phyloP scores from a whole-genome alignment of 23 red algal species.

The Agarophyton chilense region DNA sequence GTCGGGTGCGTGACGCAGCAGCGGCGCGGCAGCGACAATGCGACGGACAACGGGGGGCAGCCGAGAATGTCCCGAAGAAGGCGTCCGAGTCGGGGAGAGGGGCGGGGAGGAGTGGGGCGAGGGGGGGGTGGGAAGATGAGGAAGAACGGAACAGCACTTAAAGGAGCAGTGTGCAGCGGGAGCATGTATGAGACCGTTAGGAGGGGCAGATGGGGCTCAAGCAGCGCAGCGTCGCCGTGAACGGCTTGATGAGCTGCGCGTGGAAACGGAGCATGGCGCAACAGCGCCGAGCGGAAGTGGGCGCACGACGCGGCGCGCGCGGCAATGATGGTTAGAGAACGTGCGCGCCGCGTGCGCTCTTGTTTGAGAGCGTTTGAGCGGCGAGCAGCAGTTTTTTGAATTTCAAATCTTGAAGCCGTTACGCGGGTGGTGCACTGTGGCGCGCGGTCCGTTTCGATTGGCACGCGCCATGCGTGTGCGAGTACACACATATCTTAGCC shows the following conservation, averaged over 20 bases:
- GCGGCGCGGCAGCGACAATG: background rate
- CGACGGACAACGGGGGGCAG: background rate
- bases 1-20: background rate
- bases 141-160: background rate
- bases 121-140: too few species aligned
- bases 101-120: background rate
- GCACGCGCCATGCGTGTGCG: too few species aligned
- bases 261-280: background rate
- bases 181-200: conserved; percentile 22
- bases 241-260: conserved; percentile 31
- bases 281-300: background rate
- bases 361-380: background rate
- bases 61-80: background rate
- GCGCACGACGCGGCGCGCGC: background rate
- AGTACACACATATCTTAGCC: too few species aligned
- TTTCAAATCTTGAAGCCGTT: background rate
- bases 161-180: background rate
- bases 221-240: background rate
- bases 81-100: background rate
- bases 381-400: background rate
- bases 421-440: background rate
- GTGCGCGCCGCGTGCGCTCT: background rate
- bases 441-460: background rate
- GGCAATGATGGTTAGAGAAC: background rate
- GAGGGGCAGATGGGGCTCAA: background rate